Conservation (phyloP, 257 asterid species). For the Verbascum thapsus region DNA sequence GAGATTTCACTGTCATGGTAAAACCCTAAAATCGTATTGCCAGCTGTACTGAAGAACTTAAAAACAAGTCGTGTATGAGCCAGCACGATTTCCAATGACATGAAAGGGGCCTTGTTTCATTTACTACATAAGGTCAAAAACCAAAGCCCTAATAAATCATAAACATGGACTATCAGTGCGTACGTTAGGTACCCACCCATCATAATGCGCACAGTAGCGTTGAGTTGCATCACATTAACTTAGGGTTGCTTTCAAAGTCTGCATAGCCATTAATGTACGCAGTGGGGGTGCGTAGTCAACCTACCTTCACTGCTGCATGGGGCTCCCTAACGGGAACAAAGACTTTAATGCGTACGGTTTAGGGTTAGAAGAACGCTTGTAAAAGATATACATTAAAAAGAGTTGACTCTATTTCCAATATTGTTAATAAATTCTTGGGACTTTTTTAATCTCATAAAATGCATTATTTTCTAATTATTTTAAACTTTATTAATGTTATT, state of each 20-base stretch:
- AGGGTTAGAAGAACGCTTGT: too few relatives aligned
- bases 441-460: too few relatives aligned
- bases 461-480: too few relatives aligned
- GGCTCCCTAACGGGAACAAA: conserved; percentile 37
- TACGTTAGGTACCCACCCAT: conserved; percentile 24
- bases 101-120: too few relatives aligned
- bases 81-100: conserved; percentile 35
- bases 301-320: conserved; percentile 42
- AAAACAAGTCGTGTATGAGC: too few relatives aligned
- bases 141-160: conserved; percentile 29
- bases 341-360: conserved; percentile 53
- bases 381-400: too few relatives aligned
- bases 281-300: conserved; percentile 67
- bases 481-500: too few relatives aligned
- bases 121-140: conserved; percentile 38
- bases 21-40: conserved; percentile 33
- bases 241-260: conserved; percentile 59
- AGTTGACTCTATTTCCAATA: too few relatives aligned
- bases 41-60: conserved; percentile 55
- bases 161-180: conserved; percentile 5
- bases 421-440: too few relatives aligned
- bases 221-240: conserved; percentile 49
- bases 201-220: conserved; percentile 24
- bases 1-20: background rate
- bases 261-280: conserved; percentile 51